Base-by-base conservation (phyloP, 345 rosid genomes). In the Camelina neglecta region DNA sequence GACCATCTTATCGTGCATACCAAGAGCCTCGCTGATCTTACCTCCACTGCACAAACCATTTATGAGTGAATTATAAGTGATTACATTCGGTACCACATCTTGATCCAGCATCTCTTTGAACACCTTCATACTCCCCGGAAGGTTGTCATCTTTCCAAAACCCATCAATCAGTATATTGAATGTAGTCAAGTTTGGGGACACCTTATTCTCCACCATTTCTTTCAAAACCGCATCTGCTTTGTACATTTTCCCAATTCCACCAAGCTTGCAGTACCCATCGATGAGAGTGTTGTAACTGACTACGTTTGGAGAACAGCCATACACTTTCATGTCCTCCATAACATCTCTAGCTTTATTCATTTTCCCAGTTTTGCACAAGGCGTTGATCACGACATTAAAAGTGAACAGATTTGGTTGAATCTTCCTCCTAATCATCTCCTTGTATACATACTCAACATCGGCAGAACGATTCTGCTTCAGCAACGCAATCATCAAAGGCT, bases 121-220 rank as follows among this genome's bases (percentile, higher is more conserved):
- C 74, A 85, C 80, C 81, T 82, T 86, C 81, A 82, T 57, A 13
- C 92, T 90, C 8, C 85, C 85, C 0, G 73, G 60, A 42, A 82
- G 65, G 58, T 87, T 89, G 12, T 65, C 87, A 77, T 93, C 96
- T 86, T 87, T 86, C 75, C 93, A 93, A 57, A 84, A 91, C 24
- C 98, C 94, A 79, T 89, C 83, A 36, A 89, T 89, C 86, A 93
- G 81, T 72, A 76, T 89, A 83, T 91, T 93, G 82, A 79, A 93
- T 12, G 93, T 90, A 44, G 85, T 66, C 84, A 80, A 84, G 71
- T 85, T 83, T 5, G 86, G 86, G 2, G 24, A 61, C 58, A 91
- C 79, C 21, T 82, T 79, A 71, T 47, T 81, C 53, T 75, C 86
- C 51, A 82, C 78, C 98, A 91, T 93, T 72, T 91, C 86, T 75